A percentile compares a stretch with the other conserved stretches of the same genome.
Conservation (phyloP, 129 eudicot genomes). For the Chrysanthemum makinoi region DNA sequence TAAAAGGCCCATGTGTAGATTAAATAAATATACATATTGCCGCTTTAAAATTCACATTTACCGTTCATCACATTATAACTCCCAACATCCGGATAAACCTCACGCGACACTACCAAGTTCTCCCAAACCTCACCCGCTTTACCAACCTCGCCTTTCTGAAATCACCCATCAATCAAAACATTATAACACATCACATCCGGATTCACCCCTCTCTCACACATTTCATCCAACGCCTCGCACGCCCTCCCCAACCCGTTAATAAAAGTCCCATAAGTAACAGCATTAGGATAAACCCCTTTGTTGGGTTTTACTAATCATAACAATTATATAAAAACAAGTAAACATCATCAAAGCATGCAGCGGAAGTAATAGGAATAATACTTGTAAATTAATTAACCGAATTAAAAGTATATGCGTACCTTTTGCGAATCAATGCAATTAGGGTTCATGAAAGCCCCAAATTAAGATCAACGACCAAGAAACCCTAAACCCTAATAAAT, state of each 20-base stretch:
- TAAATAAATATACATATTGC: too few relatives aligned
- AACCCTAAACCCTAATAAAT: too few relatives aligned
- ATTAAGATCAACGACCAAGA: too few relatives aligned
- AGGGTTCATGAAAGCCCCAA: too few relatives aligned
- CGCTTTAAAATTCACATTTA: neutral
- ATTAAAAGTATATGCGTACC: too few relatives aligned
- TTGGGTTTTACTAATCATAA: too few relatives aligned
- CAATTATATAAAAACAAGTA: too few relatives aligned
- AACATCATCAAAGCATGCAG: too few relatives aligned
- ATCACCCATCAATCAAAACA: constrained; percentile 72
- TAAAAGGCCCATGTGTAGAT: too few relatives aligned
- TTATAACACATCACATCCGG: constrained; percentile 86
- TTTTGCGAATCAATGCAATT: too few relatives aligned
- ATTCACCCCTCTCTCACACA: constrained; percentile 55
- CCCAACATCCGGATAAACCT: constrained; percentile 67
- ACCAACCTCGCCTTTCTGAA: constrained; percentile 38
- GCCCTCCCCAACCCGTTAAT: constrained; percentile 57
- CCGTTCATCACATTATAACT: constrained; percentile 81
- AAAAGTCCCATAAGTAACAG: constrained; percentile 56
- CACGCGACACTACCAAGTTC: constrained; percentile 44
- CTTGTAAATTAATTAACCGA: too few relatives aligned
- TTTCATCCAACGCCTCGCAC: constrained; percentile 68
- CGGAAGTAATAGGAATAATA: too few relatives aligned
- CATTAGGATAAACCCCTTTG: constrained; percentile 57
- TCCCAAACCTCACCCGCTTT: constrained; percentile 57